phyloP scores from a whole-genome alignment of 768 basidiomycete genomes.

The Pholiota molesta region DNA sequence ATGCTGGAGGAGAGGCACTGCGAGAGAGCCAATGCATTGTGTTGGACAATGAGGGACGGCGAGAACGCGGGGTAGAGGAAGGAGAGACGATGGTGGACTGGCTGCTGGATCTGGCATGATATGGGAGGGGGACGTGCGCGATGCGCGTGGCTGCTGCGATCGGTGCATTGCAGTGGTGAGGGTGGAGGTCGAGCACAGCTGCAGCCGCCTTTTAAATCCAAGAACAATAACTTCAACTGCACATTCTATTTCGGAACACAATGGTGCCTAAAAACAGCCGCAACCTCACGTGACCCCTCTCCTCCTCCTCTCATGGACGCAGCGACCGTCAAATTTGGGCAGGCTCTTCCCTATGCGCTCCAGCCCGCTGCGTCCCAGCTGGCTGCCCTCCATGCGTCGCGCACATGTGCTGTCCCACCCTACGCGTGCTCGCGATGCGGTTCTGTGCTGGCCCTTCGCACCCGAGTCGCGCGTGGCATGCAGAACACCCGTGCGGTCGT shows the following conservation, averaged over 20 bases:
- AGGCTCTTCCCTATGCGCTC: slow-evolving; percentile 50
- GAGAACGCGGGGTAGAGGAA: slow-evolving; percentile 24
- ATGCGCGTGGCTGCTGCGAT: slow-evolving; percentile 32
- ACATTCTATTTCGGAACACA: neutral
- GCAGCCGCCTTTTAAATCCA: slow-evolving; percentile 10
- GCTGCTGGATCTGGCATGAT: slow-evolving; percentile 20
- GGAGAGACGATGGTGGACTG: slow-evolving; percentile 25
- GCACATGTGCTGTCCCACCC: slow-evolving; percentile 31
- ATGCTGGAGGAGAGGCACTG: slow-evolving; percentile 26
- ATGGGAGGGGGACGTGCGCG: slow-evolving; percentile 23
- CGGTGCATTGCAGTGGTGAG: slow-evolving; percentile 32
- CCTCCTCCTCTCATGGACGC: slow-evolving; percentile 25
- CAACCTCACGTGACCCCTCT: neutral
- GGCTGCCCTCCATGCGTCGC: slow-evolving; percentile 62
- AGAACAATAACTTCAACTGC: slow-evolving; percentile 14
- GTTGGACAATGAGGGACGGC: slow-evolving; percentile 43
- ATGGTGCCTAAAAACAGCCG: neutral
- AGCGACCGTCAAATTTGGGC: slow-evolving; percentile 47
- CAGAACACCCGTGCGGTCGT: slow-evolving; percentile 23
- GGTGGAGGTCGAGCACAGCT: slow-evolving; percentile 14
- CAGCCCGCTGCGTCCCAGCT: slow-evolving; percentile 56
- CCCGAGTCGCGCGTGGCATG: slow-evolving; percentile 35
- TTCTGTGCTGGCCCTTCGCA: slow-evolving; percentile 43
- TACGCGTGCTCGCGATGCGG: slow-evolving; percentile 58
- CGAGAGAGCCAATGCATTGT: slow-evolving; percentile 59